Evolutionary conservation across 163 green algal species (phyloP).

Genomic region (Chlorella variabilis): DNA sequence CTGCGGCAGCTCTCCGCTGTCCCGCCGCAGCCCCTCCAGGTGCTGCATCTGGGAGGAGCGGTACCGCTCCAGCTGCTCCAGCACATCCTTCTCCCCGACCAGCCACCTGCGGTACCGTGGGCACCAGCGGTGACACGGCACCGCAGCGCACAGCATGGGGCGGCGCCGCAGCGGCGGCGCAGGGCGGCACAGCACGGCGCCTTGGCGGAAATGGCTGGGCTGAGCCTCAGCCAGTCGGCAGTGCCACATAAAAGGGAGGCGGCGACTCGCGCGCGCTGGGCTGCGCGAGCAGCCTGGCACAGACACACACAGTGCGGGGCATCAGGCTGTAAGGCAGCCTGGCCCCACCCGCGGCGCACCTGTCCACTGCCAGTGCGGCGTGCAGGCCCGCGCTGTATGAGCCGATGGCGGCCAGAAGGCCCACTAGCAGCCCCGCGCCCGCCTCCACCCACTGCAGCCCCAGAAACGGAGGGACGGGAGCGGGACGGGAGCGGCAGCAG

Average conservation of each 20-base stretch:
- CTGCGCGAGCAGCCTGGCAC: background rate
- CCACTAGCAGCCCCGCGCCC: slow-evolving; percentile 59
- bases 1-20: background rate
- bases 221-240: no score
- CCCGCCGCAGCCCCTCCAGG: slow-evolving; percentile 2
- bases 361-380: slow-evolving; percentile 55
- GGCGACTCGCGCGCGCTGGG: no score
- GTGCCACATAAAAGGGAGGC: no score
- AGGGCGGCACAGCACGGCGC: background rate
- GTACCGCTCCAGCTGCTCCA: background rate
- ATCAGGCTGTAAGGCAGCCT: background rate
- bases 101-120: slow-evolving; percentile 33
- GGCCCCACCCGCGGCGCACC: background rate
- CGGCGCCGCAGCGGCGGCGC: background rate
- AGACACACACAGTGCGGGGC: background rate
- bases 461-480: no score
- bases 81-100: slow-evolving; percentile 10
- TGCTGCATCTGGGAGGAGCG: background rate
- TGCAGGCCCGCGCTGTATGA: slow-evolving; percentile 71
- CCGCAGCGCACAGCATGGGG: no score
- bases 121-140: background rate
- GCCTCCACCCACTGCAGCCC: slow-evolving; percentile 62
- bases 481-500: background rate
- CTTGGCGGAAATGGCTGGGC: no score
- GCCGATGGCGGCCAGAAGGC: slow-evolving; percentile 51